Evolutionary conservation across 2,329 filamentous ascomycete genomes (phyloP), one percentile per base, ranked within the genome.

Genomic region (Pyrenochaeta sp.): DNA sequence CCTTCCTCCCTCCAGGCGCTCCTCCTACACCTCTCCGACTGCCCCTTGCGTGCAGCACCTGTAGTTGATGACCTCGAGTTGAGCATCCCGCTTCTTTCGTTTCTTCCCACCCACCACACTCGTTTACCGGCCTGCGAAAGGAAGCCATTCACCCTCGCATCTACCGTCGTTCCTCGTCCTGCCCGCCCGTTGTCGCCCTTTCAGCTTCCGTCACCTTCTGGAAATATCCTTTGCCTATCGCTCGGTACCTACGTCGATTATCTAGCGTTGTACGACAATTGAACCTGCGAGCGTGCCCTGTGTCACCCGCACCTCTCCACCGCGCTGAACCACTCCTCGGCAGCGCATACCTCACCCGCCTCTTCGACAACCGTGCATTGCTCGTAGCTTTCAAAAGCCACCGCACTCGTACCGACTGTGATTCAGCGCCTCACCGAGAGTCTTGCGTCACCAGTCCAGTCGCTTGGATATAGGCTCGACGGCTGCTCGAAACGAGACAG

Each of bases 211-310:
- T 49, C 39, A 52, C 59, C 58, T 47, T 57, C 48, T 61, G 58
- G 45, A 57, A 36, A 27, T 46, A 12, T 52, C 8, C 39, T 15
- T 50, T 40, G 49, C 58, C 55, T 58, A 52, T 59, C 61, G 51
- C 42, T 56, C 64, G 51, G 57, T 57, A 50, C 56, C 58, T 54
- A 57, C 62, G 50, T 64, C 67, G 48, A 63, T 72, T 69, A 52
- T 71, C 73, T 75, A 73, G 72, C 67, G 57, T 58, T 52, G 72
- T 72, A 59, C 66, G 19, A 76, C 72, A 19, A 48, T 53, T 34
- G 54, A 37, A 54, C 61, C 47, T 59, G 63, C 67, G 65, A 68
- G 69, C 70, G 62, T 70, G 62, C 59, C 49, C 62, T 66, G 72
- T 72, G 64, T 67, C 59, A 74, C 70, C 58, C 65, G 67, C 60